phyloP scores from a whole-genome alignment of 306 rosid species.

The Cicer judaicum region DNA sequence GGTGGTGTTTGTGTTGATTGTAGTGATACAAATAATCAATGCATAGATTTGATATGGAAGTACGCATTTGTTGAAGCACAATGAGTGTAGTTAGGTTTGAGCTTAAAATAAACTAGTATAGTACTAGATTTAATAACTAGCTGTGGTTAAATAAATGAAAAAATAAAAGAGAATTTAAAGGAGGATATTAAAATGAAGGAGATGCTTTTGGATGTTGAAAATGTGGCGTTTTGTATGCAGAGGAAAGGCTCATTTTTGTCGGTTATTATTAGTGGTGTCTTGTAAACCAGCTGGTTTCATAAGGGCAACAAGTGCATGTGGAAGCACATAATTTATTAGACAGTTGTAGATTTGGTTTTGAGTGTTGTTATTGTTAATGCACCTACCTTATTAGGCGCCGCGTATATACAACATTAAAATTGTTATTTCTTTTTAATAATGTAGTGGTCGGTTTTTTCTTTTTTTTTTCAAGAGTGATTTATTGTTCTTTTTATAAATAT shows the following conservation, averaged over 20 bases:
- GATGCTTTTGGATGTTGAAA: constrained; percentile 40
- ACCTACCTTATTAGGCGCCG: constrained; percentile 33
- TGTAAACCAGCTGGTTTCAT: constrained; percentile 30
- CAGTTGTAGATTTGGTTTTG: not conserved
- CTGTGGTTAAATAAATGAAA: constrained; percentile 11
- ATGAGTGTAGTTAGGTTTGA: constrained; percentile 14
- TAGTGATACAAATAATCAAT: not conserved
- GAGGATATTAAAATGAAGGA: constrained; percentile 21
- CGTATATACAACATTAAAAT: not conserved
- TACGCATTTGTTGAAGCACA: not conserved
- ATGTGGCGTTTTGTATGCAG: not conserved
- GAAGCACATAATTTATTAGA: constrained; percentile 21
- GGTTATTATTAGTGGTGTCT: constrained; percentile 20
- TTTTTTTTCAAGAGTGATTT: too few relatives aligned
- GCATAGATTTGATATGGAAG: constrained; percentile 41
- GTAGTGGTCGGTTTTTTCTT: not conserved
- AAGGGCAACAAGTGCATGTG: constrained; percentile 39
- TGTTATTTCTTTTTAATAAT: not conserved
- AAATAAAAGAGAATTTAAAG: constrained; percentile 27
- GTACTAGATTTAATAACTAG: not conserved
- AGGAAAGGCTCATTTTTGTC: constrained; percentile 33
- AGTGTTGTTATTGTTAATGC: constrained; percentile 24
- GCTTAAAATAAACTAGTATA: constrained; percentile 4
- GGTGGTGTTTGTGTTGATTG: constrained; percentile 30
- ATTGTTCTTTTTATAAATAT: too few relatives aligned